Conservation (phyloP, 306 rosid species). For the Cicer bijugum region DNA sequence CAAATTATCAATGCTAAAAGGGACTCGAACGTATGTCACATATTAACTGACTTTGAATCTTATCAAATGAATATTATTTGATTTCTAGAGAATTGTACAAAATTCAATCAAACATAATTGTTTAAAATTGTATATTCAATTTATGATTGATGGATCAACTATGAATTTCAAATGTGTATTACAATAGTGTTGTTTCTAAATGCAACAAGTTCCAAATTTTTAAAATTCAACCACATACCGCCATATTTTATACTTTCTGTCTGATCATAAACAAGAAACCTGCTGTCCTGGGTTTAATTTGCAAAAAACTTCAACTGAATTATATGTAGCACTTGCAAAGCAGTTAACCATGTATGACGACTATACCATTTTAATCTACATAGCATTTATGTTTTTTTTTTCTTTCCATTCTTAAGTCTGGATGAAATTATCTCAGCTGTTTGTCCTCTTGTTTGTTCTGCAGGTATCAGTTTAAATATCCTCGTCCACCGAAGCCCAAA, state of each 20-base stretch:
- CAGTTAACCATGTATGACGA: not conserved
- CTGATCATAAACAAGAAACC: not conserved
- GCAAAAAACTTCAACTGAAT: constrained; percentile 28
- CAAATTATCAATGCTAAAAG: constrained; percentile 41
- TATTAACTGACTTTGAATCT: constrained; percentile 30
- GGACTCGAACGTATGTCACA: constrained; percentile 21
- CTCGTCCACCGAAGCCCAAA: constrained; percentile 72
- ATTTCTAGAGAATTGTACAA: constrained; percentile 20
- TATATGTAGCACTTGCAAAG: constrained; percentile 18
- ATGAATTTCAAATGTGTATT: not conserved
- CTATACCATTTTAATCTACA: constrained; percentile 21
- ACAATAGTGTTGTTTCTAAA: not conserved
- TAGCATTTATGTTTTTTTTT: constrained; percentile 13
- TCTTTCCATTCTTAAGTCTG: constrained; percentile 17
- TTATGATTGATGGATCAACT: constrained; percentile 25
- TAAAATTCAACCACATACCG: not conserved
- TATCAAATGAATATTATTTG: not conserved
- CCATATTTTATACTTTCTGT: constrained; percentile 3
- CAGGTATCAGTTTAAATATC: constrained; percentile 81
- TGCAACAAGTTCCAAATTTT: not conserved
- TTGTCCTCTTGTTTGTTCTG: constrained; percentile 40
- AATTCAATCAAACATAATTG: constrained; percentile 18
- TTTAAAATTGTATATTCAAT: not conserved
- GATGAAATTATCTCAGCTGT: constrained; percentile 12
- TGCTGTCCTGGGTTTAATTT: constrained; percentile 22